phyloP scores from a whole-genome alignment of 1,139 yeast genomes.

The Debaryomyces udenii region DNA sequence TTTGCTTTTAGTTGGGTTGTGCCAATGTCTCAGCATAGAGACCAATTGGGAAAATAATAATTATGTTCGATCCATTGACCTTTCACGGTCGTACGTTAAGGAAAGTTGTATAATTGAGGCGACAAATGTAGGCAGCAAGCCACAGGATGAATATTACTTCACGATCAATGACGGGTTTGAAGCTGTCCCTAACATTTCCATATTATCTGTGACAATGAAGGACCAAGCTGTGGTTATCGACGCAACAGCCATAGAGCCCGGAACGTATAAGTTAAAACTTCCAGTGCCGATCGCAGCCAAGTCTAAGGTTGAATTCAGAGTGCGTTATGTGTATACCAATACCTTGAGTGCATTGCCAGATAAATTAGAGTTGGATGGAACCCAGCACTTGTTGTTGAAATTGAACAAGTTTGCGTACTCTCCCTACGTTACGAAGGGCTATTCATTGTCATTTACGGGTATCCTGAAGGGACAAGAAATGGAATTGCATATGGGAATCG shows the following conservation, averaged over 20 bases:
- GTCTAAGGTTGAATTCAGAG: constrained; percentile 49
- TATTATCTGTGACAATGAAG: constrained; percentile 40
- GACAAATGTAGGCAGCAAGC: constrained; percentile 59
- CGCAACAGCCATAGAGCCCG: constrained; percentile 32
- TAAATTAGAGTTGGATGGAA: constrained; percentile 58
- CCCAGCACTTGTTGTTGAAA: constrained; percentile 60
- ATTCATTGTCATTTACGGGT: constrained; percentile 55
- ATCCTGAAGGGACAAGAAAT: constrained; percentile 51
- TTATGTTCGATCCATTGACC: constrained; percentile 58
- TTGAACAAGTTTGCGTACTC: constrained; percentile 62
- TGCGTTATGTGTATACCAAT: constrained; percentile 57
- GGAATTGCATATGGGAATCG: constrained; percentile 25
- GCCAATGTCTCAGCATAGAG: constrained; percentile 9
- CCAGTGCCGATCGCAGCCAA: constrained; percentile 73
- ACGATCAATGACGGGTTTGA: constrained; percentile 49
- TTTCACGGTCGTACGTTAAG: constrained; percentile 65
- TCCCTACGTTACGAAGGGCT: constrained; percentile 61
- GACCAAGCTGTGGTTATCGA: constrained; percentile 37
- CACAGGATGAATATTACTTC: constrained; percentile 61
- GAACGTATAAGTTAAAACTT: constrained; percentile 48
- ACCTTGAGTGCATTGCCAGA: constrained; percentile 65
- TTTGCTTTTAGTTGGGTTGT: constrained; percentile 5
- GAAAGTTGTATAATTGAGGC: constrained; percentile 61
- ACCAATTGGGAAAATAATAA: constrained; percentile 49
- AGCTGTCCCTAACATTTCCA: constrained; percentile 50